These are phyloP conservation scores for Clonostachys sp. DNA, from an alignment of 2,329 filamentous ascomycete genomes.

Conservation along the genomic window DNA sequence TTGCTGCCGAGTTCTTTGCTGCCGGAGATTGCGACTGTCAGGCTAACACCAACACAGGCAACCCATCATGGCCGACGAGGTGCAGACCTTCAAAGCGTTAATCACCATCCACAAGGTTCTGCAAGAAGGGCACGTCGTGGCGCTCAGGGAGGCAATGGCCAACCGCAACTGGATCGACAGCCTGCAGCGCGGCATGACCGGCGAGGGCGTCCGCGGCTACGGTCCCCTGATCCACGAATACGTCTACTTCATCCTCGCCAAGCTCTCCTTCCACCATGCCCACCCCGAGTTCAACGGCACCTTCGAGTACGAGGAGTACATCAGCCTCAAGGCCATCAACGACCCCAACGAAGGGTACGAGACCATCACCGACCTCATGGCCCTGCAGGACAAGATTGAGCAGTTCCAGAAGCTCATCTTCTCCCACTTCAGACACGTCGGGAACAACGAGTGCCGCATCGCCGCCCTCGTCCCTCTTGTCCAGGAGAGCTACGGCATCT, in stretches of 20 bases:
- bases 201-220: conserved; percentile 86
- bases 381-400: conserved; percentile 95
- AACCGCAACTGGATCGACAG: conserved; percentile 92
- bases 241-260: conserved; percentile 89
- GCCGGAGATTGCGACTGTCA: not conserved
- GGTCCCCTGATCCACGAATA: conserved; percentile 93
- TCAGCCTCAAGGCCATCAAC: conserved; percentile 95
- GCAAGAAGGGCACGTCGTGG: conserved; percentile 89
- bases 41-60: conserved; percentile 51
- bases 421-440: conserved; percentile 86
- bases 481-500: conserved; percentile 97
- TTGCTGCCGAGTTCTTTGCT: conserved; percentile 43
- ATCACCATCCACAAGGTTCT: conserved; percentile 97
- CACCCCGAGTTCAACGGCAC: conserved; percentile 98
- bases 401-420: conserved; percentile 98
- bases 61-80: conserved; percentile 95
- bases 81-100: conserved; percentile 97
- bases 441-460: conserved; percentile 95
- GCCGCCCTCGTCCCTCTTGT: conserved; percentile 90
- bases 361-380: conserved; percentile 95
- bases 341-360: conserved; percentile 98
- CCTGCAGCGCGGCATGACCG: conserved; percentile 74
- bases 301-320: conserved; percentile 98
- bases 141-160: conserved; percentile 81
- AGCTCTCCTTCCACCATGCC: conserved; percentile 93